These are phyloP conservation scores for Phytophthora lateralis DNA, from an alignment of 352 stramenopile species.

Conservation along the genomic window DNA sequence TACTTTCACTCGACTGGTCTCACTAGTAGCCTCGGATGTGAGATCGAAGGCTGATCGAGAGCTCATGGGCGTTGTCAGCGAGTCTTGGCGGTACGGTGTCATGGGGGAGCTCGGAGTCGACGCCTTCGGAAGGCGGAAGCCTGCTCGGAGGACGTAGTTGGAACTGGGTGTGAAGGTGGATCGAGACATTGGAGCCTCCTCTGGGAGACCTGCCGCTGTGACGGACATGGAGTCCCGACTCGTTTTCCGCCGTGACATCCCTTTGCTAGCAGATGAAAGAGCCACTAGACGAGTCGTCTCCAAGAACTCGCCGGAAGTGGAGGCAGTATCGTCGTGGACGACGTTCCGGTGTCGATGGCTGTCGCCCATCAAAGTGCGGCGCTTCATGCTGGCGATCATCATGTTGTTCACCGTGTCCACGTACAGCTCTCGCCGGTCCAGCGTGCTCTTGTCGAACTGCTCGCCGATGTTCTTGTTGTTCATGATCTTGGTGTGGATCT, in stretches of 20 bases:
- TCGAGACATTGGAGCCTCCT: conserved; percentile 35
- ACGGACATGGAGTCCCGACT: conserved; percentile 35
- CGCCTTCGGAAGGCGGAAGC: conserved; percentile 61
- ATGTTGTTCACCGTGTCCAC: conserved; percentile 85
- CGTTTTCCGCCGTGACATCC: conserved; percentile 31
- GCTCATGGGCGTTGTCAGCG: conserved; percentile 25
- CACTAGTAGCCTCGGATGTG: conserved; percentile 22
- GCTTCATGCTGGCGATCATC: conserved; percentile 73
- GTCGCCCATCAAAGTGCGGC: conserved; percentile 52
- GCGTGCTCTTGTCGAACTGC: conserved; percentile 83
- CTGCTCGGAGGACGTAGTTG: conserved; percentile 56
- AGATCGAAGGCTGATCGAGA: conserved; percentile 32
- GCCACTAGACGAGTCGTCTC: conserved; percentile 55
- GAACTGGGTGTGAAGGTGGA: conserved; percentile 45
- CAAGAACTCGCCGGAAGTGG: conserved; percentile 39
- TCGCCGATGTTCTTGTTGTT: conserved; percentile 91
- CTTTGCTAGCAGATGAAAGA: conserved; percentile 20
- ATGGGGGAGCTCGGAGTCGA: conserved; percentile 37
- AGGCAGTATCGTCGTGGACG: conserved; percentile 29
- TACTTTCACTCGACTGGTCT: conserved; percentile 20
- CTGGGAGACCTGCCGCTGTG: conserved; percentile 32
- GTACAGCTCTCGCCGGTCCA: conserved; percentile 81
- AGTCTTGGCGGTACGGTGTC: conserved; percentile 28
- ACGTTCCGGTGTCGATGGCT: conserved; percentile 22
- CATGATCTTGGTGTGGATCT: conserved; percentile 88